phyloP scores from a whole-genome alignment of 352 stramenopile genomes.

The Blastocystis sp. region DNA sequence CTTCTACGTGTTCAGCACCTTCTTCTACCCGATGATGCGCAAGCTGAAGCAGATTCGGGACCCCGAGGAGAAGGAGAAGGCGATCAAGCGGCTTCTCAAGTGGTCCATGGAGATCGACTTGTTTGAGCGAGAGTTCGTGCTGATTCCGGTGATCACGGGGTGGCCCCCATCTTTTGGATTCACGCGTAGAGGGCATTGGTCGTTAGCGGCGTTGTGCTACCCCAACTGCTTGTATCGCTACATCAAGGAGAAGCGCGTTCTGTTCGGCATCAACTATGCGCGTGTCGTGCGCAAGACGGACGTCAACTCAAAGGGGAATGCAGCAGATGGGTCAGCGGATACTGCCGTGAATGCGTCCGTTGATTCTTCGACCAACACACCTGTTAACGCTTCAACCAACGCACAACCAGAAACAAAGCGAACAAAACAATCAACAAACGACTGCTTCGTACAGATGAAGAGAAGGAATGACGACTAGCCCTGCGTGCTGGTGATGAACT shows the following conservation, averaged over 20 bases:
- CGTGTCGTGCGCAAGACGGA: neutral
- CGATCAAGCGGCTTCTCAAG: neutral
- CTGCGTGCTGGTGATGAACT: slow-evolving; percentile 20
- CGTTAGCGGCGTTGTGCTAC: slow-evolving; percentile 19
- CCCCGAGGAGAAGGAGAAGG: slow-evolving; percentile 11
- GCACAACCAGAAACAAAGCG: neutral
- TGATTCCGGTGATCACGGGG: slow-evolving; percentile 26
- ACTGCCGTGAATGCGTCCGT: neutral
- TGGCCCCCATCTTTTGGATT: neutral
- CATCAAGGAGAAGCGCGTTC: neutral
- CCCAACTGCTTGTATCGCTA: slow-evolving; percentile 8
- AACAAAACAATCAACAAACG: neutral
- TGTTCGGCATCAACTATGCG: slow-evolving; percentile 43
- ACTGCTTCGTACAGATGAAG: neutral
- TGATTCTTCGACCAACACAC: neutral
- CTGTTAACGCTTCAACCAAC: neutral
- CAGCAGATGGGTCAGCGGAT: neutral
- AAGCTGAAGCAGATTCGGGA: neutral
- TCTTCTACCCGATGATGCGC: slow-evolving; percentile 34
- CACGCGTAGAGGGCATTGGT: slow-evolving; percentile 42
- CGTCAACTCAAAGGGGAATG: neutral
- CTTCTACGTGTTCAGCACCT: slow-evolving; percentile 27
- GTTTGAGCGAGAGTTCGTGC: slow-evolving; percentile 27
- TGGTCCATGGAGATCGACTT: neutral
- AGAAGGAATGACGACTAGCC: neutral